Base-by-base conservation (phyloP, 192 early-diverging fungal genomes). In the Coemansia sp. region DNA sequence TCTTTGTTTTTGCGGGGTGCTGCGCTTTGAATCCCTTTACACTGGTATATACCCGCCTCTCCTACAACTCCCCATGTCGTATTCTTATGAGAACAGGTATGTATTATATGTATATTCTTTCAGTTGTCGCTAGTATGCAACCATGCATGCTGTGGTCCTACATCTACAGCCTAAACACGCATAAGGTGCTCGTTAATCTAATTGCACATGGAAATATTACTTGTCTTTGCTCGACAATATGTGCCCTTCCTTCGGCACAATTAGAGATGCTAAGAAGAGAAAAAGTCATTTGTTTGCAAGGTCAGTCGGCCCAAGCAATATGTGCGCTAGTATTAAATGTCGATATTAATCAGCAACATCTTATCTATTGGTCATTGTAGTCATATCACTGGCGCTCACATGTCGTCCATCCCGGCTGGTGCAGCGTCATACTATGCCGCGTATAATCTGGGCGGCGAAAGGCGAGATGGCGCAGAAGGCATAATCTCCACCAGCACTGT, bases 41-140 rank as follows among this genome's bases (percentile, higher is more conserved):
- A 19, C 22, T 5, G 8, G 12, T 21, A 32, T 58, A 38, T 25
- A 10, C 21, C 31, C 5, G 56, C 34, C 56, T 44, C 56, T 6
- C 12, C 38, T 16, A 16, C 28, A 18, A 23, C 23, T 6, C 58
- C 44, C 71, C 71, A 78, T 78, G 75, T 64, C 75, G 32, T 71
- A 78, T 61, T 69, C 75, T 49, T 78, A 78, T 58, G 75, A 71
- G 54, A 68, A 72, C 49, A 72, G 75, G 75, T 78, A 77, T 24
- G 68, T 60, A 22, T 28, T 21, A 19, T 56, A 49, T 30, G 16
- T 10, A 48, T 28, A 54, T 14, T 30, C 51, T 16, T 7, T 7
- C 22, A 30, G 30, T 53, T 38, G 7, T 3, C 34, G 44, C 24
- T 41, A 49, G 25, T 12, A 30, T 55, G 32, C 49, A 64, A 50